A percentile compares a stretch with the other conserved stretches of the same genome.
These are phyloP conservation scores for Colletotrichum gloeosporioides DNA, from an alignment of 2,329 filamentous ascomycete species.

Conservation along the genomic window DNA sequence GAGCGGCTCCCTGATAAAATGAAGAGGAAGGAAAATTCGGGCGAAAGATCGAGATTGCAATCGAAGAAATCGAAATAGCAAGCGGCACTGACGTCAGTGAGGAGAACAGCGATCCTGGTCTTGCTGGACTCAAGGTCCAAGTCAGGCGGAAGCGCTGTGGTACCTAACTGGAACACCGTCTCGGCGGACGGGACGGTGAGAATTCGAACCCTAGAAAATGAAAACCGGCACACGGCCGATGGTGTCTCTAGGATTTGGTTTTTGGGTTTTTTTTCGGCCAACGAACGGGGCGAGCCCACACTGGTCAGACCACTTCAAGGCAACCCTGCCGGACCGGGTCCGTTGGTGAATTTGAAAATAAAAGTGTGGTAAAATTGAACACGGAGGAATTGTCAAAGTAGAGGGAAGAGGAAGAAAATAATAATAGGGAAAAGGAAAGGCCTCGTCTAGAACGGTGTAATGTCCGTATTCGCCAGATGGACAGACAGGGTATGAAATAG, in stretches of 20 bases:
- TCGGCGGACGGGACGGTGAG: conserved; percentile 15
- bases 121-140: conserved; percentile 14
- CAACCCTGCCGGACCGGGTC: conserved; percentile 4
- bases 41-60: conserved; percentile 1
- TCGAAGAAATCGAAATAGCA: background rate
- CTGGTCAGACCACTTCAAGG: conserved; percentile 15
- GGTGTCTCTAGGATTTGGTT: conserved; percentile 7
- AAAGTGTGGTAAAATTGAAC: background rate
- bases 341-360: background rate
- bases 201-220: conserved; percentile 6
- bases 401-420: background rate
- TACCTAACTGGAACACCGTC: conserved; percentile 18
- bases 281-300: conserved; percentile 15
- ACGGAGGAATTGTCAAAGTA: background rate
- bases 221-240: conserved; percentile 3
- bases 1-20: background rate
- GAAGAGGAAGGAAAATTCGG: background rate
- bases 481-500: background rate
- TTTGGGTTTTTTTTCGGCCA: conserved; percentile 2
- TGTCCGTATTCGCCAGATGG: background rate
- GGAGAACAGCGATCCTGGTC: conserved; percentile 20
- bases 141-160: conserved; percentile 10
- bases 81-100: conserved; percentile 21
- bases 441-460: background rate
- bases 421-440: background rate